A percentile compares a stretch with the other conserved stretches of the same genome.
phyloP scores from a whole-genome alignment of 345 rosid species.

The Brassica juncea region DNA sequence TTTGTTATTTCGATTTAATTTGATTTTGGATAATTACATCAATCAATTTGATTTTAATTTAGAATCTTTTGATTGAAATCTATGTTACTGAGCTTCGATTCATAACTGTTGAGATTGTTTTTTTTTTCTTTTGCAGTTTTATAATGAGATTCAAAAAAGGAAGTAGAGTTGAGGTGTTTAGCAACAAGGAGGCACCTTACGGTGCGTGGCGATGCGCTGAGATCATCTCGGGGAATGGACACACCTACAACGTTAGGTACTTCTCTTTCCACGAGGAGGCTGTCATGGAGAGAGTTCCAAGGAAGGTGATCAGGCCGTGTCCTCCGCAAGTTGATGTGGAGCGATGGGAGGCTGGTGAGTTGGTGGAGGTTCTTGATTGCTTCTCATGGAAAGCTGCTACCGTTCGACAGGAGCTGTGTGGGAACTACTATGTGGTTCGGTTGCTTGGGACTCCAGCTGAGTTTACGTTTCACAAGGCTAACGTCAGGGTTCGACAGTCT shows the following conservation, averaged over 20 bases:
- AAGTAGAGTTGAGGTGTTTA: constrained; percentile 65
- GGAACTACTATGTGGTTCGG: constrained; percentile 48
- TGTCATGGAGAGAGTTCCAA: constrained; percentile 53
- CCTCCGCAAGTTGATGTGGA: constrained; percentile 54
- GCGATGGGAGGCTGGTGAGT: constrained; percentile 59
- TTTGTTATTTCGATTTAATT: neutral
- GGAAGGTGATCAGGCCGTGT: constrained; percentile 65
- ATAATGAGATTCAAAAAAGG: constrained; percentile 75
- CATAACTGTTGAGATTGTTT: neutral
- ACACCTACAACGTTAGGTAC: constrained; percentile 52
- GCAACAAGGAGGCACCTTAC: constrained; percentile 51
- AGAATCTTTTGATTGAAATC: neutral
- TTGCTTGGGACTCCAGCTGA: constrained; percentile 47
- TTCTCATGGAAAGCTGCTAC: constrained; percentile 63
- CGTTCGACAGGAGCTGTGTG: constrained; percentile 40
- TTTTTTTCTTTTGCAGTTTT: constrained; percentile 17
- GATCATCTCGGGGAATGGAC: constrained; percentile 68
- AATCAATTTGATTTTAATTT: neutral
- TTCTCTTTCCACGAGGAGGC: constrained; percentile 32
- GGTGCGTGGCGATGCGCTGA: constrained; percentile 72
- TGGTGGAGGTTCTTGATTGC: constrained; percentile 61
- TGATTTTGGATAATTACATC: neutral
- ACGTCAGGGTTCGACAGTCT: constrained; percentile 59
- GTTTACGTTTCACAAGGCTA: constrained; percentile 43
- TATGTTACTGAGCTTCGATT: neutral